phyloP scores from a whole-genome alignment of 1,139 yeast genomes.

The Debaryomyces subglobosus region DNA sequence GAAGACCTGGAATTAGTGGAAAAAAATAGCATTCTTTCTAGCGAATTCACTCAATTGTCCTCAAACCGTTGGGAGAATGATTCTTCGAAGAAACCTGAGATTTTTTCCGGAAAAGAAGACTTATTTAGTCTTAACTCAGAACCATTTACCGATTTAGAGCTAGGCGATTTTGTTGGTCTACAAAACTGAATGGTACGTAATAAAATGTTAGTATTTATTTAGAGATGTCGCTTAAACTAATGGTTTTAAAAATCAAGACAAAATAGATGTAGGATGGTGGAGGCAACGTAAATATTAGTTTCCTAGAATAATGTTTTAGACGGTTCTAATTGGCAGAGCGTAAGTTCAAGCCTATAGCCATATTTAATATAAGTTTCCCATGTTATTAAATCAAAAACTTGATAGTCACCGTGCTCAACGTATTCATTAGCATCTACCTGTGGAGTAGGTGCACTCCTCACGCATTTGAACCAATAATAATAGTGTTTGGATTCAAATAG shows the following conservation, averaged over 20 bases:
- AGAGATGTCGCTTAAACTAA: neutral
- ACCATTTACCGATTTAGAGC: conserved; percentile 11
- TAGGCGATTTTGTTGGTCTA: conserved; percentile 6
- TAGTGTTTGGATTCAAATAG: conserved; percentile 16
- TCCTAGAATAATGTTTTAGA: conserved; percentile 19
- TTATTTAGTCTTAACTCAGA: conserved; percentile 9
- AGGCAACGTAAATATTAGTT: neutral
- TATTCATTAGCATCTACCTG: conserved; percentile 18
- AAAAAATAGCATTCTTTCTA: neutral
- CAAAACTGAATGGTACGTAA: neutral
- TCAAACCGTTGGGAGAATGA: neutral
- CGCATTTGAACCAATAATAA: conserved; percentile 43
- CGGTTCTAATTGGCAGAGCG: conserved; percentile 34
- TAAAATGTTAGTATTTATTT: neutral
- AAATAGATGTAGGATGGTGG: neutral
- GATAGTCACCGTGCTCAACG: conserved; percentile 44
- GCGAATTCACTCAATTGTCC: conserved; percentile 8
- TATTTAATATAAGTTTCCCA: conserved; percentile 48
- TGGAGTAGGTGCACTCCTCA: conserved; percentile 23
- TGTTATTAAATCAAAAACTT: conserved; percentile 45
- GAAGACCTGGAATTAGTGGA: neutral
- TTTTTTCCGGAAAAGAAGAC: neutral
- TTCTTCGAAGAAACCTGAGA: neutral
- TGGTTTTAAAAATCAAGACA: neutral
- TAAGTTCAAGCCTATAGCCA: conserved; percentile 41